phyloP scores from a whole-genome alignment of 2,329 filamentous ascomycete genomes.

The Trichocomaceae sp. region DNA sequence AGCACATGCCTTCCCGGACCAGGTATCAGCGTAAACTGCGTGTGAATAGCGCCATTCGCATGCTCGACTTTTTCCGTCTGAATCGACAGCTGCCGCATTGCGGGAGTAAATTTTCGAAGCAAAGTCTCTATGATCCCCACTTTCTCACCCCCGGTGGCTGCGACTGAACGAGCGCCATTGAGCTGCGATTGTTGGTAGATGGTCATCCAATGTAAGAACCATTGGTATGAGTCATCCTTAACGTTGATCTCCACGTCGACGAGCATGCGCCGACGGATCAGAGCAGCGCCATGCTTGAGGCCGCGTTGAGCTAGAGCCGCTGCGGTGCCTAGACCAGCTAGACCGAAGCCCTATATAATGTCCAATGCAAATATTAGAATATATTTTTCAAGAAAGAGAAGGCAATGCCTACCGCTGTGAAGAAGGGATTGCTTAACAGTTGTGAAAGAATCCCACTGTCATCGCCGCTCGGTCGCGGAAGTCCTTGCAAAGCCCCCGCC shows the following conservation, averaged over 20 bases:
- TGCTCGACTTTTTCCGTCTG: conserved; percentile 57
- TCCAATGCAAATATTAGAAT: neutral
- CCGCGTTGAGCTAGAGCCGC: conserved; percentile 75
- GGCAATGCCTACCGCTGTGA: conserved; percentile 40
- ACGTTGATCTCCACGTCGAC: conserved; percentile 94
- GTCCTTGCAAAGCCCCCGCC: conserved; percentile 25
- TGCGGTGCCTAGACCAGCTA: conserved; percentile 78
- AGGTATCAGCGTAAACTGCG: conserved; percentile 81
- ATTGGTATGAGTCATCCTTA: conserved; percentile 86
- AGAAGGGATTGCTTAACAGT: conserved; percentile 44
- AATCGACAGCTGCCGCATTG: conserved; percentile 59
- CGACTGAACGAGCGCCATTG: conserved; percentile 45
- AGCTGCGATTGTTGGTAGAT: conserved; percentile 64
- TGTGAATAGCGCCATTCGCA: conserved; percentile 62
- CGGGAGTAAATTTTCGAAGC: conserved; percentile 52
- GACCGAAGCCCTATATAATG: conserved; percentile 63
- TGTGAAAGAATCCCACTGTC: conserved; percentile 37
- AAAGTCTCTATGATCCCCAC: conserved; percentile 46
- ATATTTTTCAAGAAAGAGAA: neutral
- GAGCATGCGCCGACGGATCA: conserved; percentile 77
- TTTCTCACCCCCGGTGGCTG: conserved; percentile 21
- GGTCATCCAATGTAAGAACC: conserved; percentile 92
- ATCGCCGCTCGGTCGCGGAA: conserved; percentile 27
- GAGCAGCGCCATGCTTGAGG: conserved; percentile 61
- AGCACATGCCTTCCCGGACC: conserved; percentile 86